phyloP scores from a whole-genome alignment of 2,329 filamentous ascomycete genomes.

The Sporothrix luriei region DNA sequence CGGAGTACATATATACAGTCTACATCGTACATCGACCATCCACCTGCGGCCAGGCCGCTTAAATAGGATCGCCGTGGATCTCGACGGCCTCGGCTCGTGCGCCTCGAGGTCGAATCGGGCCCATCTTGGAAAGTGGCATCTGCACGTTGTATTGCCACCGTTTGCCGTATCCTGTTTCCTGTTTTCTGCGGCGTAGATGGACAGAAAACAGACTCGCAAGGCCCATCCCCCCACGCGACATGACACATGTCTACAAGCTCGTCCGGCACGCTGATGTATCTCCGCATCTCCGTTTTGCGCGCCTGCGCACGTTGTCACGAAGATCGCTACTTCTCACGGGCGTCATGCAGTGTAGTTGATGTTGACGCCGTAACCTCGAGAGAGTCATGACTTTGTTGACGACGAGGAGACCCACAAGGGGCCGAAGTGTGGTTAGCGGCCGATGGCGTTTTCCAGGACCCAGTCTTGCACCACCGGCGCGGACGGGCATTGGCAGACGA shows the following conservation, averaged over 20 bases:
- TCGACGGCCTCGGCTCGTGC: not conserved
- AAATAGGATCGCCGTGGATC: not conserved
- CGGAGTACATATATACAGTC: no score
- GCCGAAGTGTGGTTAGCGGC: not conserved
- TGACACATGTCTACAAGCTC: not conserved
- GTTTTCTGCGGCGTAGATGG: no score
- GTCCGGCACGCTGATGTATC: not conserved
- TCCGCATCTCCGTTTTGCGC: slow-evolving; percentile 4
- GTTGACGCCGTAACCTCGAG: not conserved
- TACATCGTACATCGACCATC: not conserved
- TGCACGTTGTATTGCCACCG: not conserved
- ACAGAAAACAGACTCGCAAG: no score
- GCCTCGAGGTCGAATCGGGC: not conserved
- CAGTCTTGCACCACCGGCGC: not conserved
- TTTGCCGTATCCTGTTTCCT: not conserved
- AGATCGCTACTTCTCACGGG: not conserved
- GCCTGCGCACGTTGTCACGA: not conserved
- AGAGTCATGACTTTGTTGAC: not conserved
- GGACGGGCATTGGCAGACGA: not conserved
- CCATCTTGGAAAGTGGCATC: not conserved
- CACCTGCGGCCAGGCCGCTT: not conserved
- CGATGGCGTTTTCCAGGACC: not conserved
- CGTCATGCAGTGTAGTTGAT: not conserved
- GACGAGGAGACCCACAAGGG: not conserved
- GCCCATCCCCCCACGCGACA: no score